These are phyloP conservation scores for Trichoderma atroviride DNA, from an alignment of 2,329 filamentous ascomycete genomes.

Conservation along the genomic window DNA sequence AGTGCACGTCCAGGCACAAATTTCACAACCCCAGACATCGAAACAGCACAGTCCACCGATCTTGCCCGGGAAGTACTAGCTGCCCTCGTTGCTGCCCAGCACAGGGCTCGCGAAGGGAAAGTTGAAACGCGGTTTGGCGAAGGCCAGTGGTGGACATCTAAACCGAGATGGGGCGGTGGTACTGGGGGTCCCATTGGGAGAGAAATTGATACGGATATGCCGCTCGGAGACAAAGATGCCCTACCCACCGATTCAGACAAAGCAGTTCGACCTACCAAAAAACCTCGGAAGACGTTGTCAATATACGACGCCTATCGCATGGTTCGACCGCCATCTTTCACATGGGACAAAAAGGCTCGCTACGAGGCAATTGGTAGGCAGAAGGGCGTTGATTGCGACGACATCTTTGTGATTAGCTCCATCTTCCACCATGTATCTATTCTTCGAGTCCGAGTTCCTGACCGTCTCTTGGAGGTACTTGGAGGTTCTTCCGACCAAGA, in stretches of 20 bases:
- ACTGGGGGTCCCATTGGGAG: slow-evolving; percentile 64
- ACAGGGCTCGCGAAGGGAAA: slow-evolving; percentile 61
- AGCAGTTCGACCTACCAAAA: slow-evolving; percentile 44
- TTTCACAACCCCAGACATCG: slow-evolving; percentile 49
- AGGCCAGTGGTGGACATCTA: slow-evolving; percentile 63
- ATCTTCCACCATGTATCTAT: slow-evolving; percentile 65
- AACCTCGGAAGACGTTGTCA: slow-evolving; percentile 56
- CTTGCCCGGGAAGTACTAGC: slow-evolving; percentile 63
- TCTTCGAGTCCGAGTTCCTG: slow-evolving; percentile 61
- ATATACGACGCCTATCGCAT: slow-evolving; percentile 67
- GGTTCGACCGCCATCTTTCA: slow-evolving; percentile 58
- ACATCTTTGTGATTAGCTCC: slow-evolving; percentile 63
- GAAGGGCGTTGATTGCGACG: slow-evolving; percentile 54
- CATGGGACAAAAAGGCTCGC: slow-evolving; percentile 63
- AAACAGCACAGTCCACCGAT: slow-evolving; percentile 63
- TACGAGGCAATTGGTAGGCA: slow-evolving; percentile 60
- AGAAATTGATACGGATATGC: slow-evolving; percentile 55
- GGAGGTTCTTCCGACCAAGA: slow-evolving; percentile 48
- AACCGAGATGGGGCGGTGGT: slow-evolving; percentile 65
- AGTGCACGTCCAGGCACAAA: slow-evolving; percentile 58
- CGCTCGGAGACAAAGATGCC: slow-evolving; percentile 51
- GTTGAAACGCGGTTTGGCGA: slow-evolving; percentile 60
- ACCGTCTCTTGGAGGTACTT: slow-evolving; percentile 54
- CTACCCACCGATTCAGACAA: slow-evolving; percentile 35
- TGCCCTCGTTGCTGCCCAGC: slow-evolving; percentile 64